phyloP scores from a whole-genome alignment of 352 stramenopile species.

The Pythium dissimile region DNA sequence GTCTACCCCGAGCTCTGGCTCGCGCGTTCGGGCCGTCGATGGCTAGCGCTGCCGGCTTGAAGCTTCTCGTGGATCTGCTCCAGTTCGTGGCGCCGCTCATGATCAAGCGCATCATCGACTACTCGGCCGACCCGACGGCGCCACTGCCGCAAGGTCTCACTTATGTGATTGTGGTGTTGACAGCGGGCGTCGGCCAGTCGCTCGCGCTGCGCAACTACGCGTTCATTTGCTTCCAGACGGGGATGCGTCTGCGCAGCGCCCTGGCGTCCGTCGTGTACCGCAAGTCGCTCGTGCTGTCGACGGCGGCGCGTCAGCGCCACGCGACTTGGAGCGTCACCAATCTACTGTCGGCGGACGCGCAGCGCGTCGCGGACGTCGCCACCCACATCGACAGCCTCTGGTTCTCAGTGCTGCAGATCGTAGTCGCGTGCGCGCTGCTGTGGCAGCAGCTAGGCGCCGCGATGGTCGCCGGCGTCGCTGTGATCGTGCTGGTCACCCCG shows the following conservation, averaged over 20 bases:
- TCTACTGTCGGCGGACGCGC: constrained; percentile 96
- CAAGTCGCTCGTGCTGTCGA: constrained; percentile 84
- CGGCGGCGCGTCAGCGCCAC: constrained; percentile 60
- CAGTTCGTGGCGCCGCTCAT: constrained; percentile 82
- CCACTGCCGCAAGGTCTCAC: constrained; percentile 47
- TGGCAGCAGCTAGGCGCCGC: constrained; percentile 78
- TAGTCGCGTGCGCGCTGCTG: constrained; percentile 67
- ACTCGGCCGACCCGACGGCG: constrained; percentile 59
- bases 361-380: constrained; percentile 94
- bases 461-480: constrained; percentile 87
- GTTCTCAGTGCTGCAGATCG: constrained; percentile 82
- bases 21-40: constrained; percentile 49
- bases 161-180: constrained; percentile 66
- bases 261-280: constrained; percentile 71
- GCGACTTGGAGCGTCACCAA: constrained; percentile 96
- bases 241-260: constrained; percentile 67
- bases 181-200: constrained; percentile 66
- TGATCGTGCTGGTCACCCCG: constrained; percentile 93
- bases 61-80: constrained; percentile 76
- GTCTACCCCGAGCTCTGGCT: constrained; percentile 15
- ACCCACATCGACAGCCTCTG: constrained; percentile 92
- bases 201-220: constrained; percentile 78
- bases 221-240: constrained; percentile 82
- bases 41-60: constrained; percentile 55
- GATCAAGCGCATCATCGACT: constrained; percentile 85